A percentile compares a stretch with the other conserved stretches of the same genome.
phyloP scores from a whole-genome alignment of 1,139 yeast genomes.

The Nakaseomyces delphensis region DNA sequence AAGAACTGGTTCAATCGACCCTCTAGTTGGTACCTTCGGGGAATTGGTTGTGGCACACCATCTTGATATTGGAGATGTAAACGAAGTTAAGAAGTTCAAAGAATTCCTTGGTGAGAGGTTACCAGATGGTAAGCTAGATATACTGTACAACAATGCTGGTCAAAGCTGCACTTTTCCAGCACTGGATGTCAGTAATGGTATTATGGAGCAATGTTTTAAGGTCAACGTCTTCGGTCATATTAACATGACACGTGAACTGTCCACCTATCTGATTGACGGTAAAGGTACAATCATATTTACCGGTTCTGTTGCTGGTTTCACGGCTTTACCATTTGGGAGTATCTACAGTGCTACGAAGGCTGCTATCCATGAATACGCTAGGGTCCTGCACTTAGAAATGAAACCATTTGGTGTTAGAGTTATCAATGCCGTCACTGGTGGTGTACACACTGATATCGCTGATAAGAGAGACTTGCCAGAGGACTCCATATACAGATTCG shows the following conservation, averaged over 20 bases:
- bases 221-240: slow-evolving; percentile 68
- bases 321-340: slow-evolving; percentile 64
- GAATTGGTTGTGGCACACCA: slow-evolving; percentile 30
- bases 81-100: slow-evolving; percentile 42
- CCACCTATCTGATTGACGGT: slow-evolving; percentile 50
- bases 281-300: slow-evolving; percentile 69
- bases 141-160: slow-evolving; percentile 64
- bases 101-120: slow-evolving; percentile 34
- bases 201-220: slow-evolving; percentile 46
- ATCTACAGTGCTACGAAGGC: slow-evolving; percentile 68
- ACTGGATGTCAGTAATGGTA: slow-evolving; percentile 53
- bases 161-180: slow-evolving; percentile 66
- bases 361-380: slow-evolving; percentile 65
- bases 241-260: slow-evolving; percentile 52
- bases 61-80: slow-evolving; percentile 48
- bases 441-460: slow-evolving; percentile 54
- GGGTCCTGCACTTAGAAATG: slow-evolving; percentile 55
- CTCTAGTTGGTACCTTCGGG: slow-evolving; percentile 31
- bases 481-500: slow-evolving; percentile 46
- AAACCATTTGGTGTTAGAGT: slow-evolving; percentile 68
- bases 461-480: slow-evolving; percentile 50
- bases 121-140: slow-evolving; percentile 44
- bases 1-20: slow-evolving; percentile 53
- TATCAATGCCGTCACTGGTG: slow-evolving; percentile 61
- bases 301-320: slow-evolving; percentile 60